A percentile compares a stretch with the other conserved stretches of the same genome.
Conservation (phyloP, 2,329 filamentous ascomycete species). For the Malbranchea zuffiana region DNA sequence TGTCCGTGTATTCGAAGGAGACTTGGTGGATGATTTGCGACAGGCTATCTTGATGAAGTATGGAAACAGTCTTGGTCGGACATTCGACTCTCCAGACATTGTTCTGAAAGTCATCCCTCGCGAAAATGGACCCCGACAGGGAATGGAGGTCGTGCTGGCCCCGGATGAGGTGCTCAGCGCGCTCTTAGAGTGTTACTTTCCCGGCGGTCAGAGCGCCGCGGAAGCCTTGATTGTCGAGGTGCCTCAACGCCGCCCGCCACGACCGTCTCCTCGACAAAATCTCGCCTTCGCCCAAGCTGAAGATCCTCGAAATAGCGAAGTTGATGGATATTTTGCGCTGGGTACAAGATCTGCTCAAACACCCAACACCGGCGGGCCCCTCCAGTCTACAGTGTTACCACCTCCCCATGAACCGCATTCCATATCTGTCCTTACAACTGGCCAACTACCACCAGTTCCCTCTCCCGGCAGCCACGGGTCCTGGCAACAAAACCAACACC, state of each 20-base stretch:
- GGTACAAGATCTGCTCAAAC: constrained; percentile 45
- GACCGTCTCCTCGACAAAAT: constrained; percentile 57
- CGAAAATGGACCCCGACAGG: constrained; percentile 39
- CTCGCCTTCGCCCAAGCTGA: constrained; percentile 45
- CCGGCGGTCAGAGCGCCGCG: constrained; percentile 74
- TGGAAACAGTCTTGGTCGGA: constrained; percentile 77
- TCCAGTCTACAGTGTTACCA: constrained; percentile 32
- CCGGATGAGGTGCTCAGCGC: constrained; percentile 76
- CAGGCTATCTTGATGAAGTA: constrained; percentile 91
- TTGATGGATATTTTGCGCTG: constrained; percentile 74
- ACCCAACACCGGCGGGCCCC: constrained; percentile 33
- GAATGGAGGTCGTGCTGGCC: constrained; percentile 58
- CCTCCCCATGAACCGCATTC: constrained; percentile 39
- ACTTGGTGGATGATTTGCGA: constrained; percentile 87
- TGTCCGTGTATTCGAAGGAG: constrained; percentile 73
- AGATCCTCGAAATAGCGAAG: constrained; percentile 55
- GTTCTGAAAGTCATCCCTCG: constrained; percentile 66
- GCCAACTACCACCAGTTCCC: constrained; percentile 67
- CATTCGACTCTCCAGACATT: constrained; percentile 84
- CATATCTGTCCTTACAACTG: constrained; percentile 70
- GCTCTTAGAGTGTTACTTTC: constrained; percentile 71
- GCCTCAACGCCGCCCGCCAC: constrained; percentile 63
- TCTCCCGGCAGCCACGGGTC: constrained; percentile 61
- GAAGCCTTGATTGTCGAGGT: constrained; percentile 89
- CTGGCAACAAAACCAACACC: constrained; percentile 47